Evolutionary conservation across 2,329 filamentous ascomycete genomes (phyloP), one percentile per base, ranked within the genome.

Genomic region (Colletotrichum tofieldiae): DNA sequence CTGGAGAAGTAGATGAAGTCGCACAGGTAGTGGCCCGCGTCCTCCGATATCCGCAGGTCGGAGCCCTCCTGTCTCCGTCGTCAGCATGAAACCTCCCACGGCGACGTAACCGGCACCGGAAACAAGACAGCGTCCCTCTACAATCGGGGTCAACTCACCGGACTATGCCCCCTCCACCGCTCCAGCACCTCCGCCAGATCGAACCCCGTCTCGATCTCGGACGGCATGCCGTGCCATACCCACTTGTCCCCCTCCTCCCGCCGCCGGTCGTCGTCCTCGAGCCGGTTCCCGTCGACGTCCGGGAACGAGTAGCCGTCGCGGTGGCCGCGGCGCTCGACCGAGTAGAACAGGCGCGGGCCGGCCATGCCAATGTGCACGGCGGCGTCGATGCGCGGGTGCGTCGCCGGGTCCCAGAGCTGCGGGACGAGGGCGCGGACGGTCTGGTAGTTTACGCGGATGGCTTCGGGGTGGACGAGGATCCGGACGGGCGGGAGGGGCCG

Each of bases 361-460:
- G 94, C 93, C 88, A 97, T 94, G 74, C 94, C 94, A 63, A 97
- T 93, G 81, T 97, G 94, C 5, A 97, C 81, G 29, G 91, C 86
- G 39, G 93, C 82, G 80, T 97, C 93, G 65, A 91, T 87, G 60
- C 84, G 81, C 65, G 77, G 78, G 63, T 79, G 74, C 76, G 80
- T 70, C 79, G 79, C 73, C 81, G 81, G 60, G 49, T 86, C 83
- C 83, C 94, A 90, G 6, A 97, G 84, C 6, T 79, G 79, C 1
- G 94, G 93, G 4, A 95, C 86, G 2, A 92, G 80, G 16, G 84
- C 81, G 62, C 90, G 88, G 43, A 95, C 92, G 9, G 86, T 85
- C 59, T 88, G 82, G 83, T 97, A 97, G 75, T 88, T 89, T 62
- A 96, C 93, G 39, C 88, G 90, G 54, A 97, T 86, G 0, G 93